A percentile compares a stretch with the other conserved stretches of the same genome.
These are phyloP conservation scores for Neonectria hederae DNA, from an alignment of 2,329 filamentous ascomycete species.

Conservation along the genomic window DNA sequence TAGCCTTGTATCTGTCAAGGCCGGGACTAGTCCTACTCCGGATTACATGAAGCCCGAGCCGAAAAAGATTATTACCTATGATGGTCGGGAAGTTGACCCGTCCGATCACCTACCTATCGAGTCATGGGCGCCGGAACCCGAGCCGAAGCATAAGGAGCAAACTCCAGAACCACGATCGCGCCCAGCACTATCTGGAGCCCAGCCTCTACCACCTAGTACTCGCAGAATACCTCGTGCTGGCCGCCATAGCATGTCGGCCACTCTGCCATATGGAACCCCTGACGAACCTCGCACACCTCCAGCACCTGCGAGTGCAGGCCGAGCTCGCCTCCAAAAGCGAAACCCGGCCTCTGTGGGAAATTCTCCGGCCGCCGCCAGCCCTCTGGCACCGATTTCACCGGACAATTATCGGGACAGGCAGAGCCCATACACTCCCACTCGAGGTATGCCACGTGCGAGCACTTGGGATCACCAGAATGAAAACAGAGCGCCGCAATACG, in stretches of 20 bases:
- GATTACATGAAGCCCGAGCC: conserved; percentile 61
- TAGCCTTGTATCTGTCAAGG: conserved; percentile 48
- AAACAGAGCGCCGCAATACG: conserved; percentile 58
- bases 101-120: conserved; percentile 83
- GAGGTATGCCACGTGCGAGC: conserved; percentile 55
- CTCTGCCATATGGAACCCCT: conserved; percentile 44
- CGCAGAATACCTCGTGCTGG: conserved; percentile 63
- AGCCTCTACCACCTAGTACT: conserved; percentile 60
- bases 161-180: conserved; percentile 50
- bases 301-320: conserved; percentile 51
- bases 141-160: conserved; percentile 54
- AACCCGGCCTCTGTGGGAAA: conserved; percentile 55
- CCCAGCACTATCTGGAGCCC: conserved; percentile 61
- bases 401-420: conserved; percentile 61
- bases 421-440: conserved; percentile 44
- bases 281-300: conserved; percentile 48
- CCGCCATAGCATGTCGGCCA: conserved; percentile 58
- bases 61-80: conserved; percentile 75
- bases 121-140: conserved; percentile 80
- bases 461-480: conserved; percentile 65
- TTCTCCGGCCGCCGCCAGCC: conserved; percentile 54
- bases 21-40: conserved; percentile 49
- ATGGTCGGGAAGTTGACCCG: conserved; percentile 81
- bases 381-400: conserved; percentile 62
- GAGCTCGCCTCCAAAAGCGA: conserved; percentile 74